phyloP scores from a whole-genome alignment of 75 land plant genomes.

The Picea glauca region DNA sequence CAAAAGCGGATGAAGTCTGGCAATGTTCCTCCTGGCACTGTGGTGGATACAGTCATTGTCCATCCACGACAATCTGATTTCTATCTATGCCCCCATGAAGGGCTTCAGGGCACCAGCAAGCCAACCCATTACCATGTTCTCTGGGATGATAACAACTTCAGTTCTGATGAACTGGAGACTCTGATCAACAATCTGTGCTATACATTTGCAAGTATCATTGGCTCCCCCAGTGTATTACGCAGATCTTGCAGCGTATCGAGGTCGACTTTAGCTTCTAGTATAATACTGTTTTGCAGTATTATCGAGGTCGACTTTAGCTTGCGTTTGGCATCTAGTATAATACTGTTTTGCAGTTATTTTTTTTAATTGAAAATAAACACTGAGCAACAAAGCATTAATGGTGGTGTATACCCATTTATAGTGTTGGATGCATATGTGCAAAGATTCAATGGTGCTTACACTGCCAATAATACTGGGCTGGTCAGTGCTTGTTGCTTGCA shows the following conservation, averaged over 20 bases:
- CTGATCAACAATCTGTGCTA: conserved; percentile 52
- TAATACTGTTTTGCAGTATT: no score
- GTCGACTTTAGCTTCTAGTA: conserved; percentile 6
- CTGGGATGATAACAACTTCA: conserved; percentile 43
- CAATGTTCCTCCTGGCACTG: conserved; percentile 57
- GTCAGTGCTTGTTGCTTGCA: no score
- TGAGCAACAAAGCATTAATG: no score
- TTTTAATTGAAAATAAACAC: no score
- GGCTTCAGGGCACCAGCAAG: conserved; percentile 56
- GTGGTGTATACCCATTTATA: no score
- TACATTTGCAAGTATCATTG: conserved; percentile 54
- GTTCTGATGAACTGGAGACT: conserved; percentile 42
- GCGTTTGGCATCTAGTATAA: no score
- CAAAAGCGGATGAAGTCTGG: conserved; percentile 10
- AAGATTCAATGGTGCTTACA: no score
- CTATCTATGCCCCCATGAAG: conserved; percentile 52
- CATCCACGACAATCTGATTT: conserved; percentile 57
- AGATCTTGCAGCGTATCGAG: conserved; percentile 61
- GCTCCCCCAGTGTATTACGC: conserved; percentile 52
- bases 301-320: no score
- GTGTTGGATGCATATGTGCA: no score
- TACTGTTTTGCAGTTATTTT: no score
- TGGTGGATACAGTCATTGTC: conserved; percentile 45
- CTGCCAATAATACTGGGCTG: no score
- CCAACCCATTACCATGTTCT: conserved; percentile 56